Conservation (phyloP, 352 stramenopile genomes). For the Stramenopiles sp. region DNA sequence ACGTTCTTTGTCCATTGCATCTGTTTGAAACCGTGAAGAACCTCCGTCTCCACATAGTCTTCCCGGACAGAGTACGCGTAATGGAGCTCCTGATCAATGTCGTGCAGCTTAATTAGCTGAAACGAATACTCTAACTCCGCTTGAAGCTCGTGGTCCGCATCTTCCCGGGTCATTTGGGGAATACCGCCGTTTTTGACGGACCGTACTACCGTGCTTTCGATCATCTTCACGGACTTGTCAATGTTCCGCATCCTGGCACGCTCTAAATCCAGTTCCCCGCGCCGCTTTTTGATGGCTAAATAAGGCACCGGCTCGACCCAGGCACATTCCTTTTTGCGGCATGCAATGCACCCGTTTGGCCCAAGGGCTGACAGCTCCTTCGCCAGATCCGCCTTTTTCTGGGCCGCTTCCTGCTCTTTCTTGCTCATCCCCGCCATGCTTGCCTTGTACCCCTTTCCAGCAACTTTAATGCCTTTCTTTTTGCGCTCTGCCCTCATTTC, state of each 20-base stretch:
- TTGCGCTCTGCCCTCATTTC: constrained; percentile 20
- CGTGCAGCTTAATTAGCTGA: constrained; percentile 30
- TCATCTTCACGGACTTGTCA: constrained; percentile 17
- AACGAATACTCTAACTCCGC: constrained; percentile 29
- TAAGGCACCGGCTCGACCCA: constrained; percentile 18
- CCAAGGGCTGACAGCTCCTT: constrained; percentile 46
- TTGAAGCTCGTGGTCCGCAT: constrained; percentile 32
- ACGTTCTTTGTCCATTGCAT: constrained; percentile 43
- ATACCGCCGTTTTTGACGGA: constrained; percentile 23
- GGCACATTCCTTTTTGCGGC: constrained; percentile 26
- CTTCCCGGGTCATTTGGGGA: constrained; percentile 23
- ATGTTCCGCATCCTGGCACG: constrained; percentile 21
- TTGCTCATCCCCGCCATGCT: constrained; percentile 15
- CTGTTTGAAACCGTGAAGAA: constrained; percentile 65
- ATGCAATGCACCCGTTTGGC: constrained; percentile 48
- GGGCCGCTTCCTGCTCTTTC: constrained; percentile 17
- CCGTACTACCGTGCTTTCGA: constrained; percentile 22
- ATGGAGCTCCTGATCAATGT: constrained; percentile 76
- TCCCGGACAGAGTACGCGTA: constrained; percentile 49
- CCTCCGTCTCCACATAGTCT: constrained; percentile 58
- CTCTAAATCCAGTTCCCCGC: constrained; percentile 21
- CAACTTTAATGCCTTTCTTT: constrained; percentile 22
- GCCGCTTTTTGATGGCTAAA: constrained; percentile 18
- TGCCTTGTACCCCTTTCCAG: constrained; percentile 17
- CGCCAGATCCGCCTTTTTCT: constrained; percentile 35